phyloP scores from a whole-genome alignment of 768 basidiomycete species.

The Tricholoma terreum region DNA sequence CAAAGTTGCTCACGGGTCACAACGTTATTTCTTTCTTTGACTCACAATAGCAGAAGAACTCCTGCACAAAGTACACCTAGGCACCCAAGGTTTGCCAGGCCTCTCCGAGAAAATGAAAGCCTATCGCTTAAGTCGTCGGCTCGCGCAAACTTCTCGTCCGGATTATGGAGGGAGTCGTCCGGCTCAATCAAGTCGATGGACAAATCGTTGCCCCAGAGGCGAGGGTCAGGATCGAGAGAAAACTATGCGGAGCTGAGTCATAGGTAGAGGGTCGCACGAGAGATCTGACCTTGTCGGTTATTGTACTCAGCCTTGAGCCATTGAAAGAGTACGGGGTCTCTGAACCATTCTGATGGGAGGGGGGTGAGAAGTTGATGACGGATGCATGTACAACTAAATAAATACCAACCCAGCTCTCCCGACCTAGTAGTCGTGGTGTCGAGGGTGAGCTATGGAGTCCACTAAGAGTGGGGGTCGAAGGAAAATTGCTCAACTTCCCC shows the following conservation, averaged over 20 bases:
- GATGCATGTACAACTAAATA: not conserved
- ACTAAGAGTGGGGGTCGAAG: slow-evolving; percentile 30
- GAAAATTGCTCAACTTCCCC: slow-evolving; percentile 28
- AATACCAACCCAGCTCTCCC: slow-evolving; percentile 39
- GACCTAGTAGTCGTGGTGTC: slow-evolving; percentile 27
- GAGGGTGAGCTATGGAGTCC: slow-evolving; percentile 31
- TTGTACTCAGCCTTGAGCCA: slow-evolving; percentile 37
- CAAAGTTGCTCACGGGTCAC: not conserved
- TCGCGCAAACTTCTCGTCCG: slow-evolving; percentile 35
- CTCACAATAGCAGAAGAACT: slow-evolving; percentile 60
- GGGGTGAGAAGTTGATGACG: not conserved
- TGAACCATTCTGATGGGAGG: slow-evolving; percentile 26
- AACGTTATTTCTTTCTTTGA: not conserved
- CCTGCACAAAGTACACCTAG: slow-evolving; percentile 49
- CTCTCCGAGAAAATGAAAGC: slow-evolving; percentile 54
- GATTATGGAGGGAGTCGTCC: slow-evolving; percentile 75
- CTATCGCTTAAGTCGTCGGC: slow-evolving; percentile 29
- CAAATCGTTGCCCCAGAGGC: slow-evolving; percentile 61
- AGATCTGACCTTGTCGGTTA: slow-evolving; percentile 42
- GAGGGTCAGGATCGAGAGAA: slow-evolving; percentile 62
- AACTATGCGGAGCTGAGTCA: slow-evolving; percentile 38
- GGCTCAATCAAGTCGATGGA: slow-evolving; percentile 54
- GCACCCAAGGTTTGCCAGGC: slow-evolving; percentile 71
- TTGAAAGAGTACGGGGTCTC: slow-evolving; percentile 46
- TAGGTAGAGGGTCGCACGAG: not conserved